Evolutionary conservation across 169 alveolate genomes (phyloP).

Genomic region (Plasmodium sp.): DNA sequence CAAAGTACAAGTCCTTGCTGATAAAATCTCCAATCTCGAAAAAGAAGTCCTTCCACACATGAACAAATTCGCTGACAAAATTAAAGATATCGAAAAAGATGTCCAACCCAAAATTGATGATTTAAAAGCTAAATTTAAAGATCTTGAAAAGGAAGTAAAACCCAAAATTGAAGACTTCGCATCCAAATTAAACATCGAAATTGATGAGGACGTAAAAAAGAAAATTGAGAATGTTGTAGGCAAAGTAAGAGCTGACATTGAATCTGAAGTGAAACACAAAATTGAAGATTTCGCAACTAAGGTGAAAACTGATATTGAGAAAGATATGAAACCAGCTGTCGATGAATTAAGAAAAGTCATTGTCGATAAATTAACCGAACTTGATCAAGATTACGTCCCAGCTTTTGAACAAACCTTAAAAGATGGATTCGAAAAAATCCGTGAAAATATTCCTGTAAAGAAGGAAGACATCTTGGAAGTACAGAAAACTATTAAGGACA

Average conservation of each 20-base stretch:
- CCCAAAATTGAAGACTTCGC: neutral
- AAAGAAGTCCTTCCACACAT: constrained; percentile 8
- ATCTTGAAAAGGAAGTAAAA: constrained; percentile 2
- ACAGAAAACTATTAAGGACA: neutral
- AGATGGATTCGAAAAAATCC: constrained; percentile 1
- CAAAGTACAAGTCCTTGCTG: neutral
- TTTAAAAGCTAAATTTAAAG: neutral
- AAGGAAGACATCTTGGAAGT: constrained; percentile 1
- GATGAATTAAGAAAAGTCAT: constrained; percentile 24
- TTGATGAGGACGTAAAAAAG: neutral
- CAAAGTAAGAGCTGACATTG: neutral
- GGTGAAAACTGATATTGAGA: neutral
- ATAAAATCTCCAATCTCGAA: neutral
- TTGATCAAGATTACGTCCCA: neutral
- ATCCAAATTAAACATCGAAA: neutral
- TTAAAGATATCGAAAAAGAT: constrained; percentile 12
- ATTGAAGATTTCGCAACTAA: neutral
- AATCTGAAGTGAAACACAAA: neutral
- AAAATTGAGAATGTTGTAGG: neutral
- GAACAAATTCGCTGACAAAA: neutral
- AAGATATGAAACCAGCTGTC: constrained; percentile 10
- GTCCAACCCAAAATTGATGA: neutral
- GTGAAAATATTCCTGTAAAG: neutral
- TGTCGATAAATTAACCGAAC: neutral
- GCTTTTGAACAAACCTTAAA: neutral